Evolutionary conservation across 108 stramenopile genomes (phyloP).

Genomic region (Epithemia pelagica): DNA sequence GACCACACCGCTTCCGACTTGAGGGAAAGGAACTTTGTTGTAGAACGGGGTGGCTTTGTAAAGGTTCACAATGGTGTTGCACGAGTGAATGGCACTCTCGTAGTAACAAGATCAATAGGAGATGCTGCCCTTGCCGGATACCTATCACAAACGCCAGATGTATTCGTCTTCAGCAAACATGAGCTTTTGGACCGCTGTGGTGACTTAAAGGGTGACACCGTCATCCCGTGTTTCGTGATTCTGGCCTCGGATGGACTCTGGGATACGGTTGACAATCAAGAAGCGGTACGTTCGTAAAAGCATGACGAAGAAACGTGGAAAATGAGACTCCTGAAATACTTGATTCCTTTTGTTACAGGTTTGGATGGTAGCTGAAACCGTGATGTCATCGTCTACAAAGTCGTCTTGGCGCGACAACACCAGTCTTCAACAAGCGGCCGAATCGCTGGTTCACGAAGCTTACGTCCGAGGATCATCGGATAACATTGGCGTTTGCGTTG

Average conservation of each 20-base stretch:
- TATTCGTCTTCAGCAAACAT: conserved; percentile 40
- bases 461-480: conserved; percentile 87
- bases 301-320: too few species aligned
- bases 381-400: conserved; percentile 28
- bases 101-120: conserved; percentile 82
- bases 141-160: conserved; percentile 67
- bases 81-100: conserved; percentile 88
- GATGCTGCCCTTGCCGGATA: conserved; percentile 51
- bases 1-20: conserved; percentile 82
- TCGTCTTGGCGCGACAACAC: conserved; percentile 11
- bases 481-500: conserved; percentile 92
- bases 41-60: conserved; percentile 62
- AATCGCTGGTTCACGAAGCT: conserved; percentile 78
- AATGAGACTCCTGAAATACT: too few species aligned
- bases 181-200: conserved; percentile 40
- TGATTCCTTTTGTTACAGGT: background rate
- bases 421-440: conserved; percentile 67
- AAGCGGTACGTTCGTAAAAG: conserved; percentile 46
- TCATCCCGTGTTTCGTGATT: conserved; percentile 73
- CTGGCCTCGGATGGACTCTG: conserved; percentile 94
- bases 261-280: conserved; percentile 89
- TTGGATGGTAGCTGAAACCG: conserved; percentile 35
- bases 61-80: conserved; percentile 33
- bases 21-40: conserved; percentile 46
- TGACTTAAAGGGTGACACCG: conserved; percentile 9